Evolutionary conservation across 306 rosid species (phyloP).

Genomic region (Ormosia semicastrata): DNA sequence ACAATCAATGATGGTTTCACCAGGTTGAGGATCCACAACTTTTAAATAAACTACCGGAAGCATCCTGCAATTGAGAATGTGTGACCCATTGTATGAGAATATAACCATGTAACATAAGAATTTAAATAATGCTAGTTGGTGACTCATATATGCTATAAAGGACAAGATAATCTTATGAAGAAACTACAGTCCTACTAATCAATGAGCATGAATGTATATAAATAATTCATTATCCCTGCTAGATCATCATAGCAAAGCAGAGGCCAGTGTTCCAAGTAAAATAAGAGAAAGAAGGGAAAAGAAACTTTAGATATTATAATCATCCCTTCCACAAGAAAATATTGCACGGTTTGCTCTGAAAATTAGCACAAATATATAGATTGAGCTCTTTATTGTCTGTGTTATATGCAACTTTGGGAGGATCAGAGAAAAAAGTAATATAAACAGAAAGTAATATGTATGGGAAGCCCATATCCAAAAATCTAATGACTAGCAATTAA

Average conservation of each 20-base stretch:
- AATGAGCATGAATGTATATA: neutral
- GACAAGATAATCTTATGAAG: constrained; percentile 2
- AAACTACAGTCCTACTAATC: neutral
- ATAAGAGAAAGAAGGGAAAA: neutral
- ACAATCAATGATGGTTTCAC: constrained; percentile 72
- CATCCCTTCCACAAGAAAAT: constrained; percentile 25
- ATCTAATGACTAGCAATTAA: neutral
- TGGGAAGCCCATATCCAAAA: neutral
- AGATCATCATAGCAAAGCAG: constrained; percentile 16
- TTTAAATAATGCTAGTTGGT: neutral
- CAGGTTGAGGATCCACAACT: constrained; percentile 79
- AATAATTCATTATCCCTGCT: neutral
- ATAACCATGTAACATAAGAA: constrained; percentile 3
- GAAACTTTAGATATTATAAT: neutral
- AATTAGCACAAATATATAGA: constrained; percentile 27
- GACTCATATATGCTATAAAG: neutral
- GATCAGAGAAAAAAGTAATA: neutral
- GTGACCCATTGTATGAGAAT: neutral
- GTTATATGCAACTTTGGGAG: neutral
- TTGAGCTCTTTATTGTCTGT: constrained; percentile 23
- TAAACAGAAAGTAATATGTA: neutral
- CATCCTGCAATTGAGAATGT: constrained; percentile 59
- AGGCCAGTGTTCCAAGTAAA: neutral
- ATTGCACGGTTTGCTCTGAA: constrained; percentile 69
- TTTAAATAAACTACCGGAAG: constrained; percentile 63